phyloP scores from a whole-genome alignment of 305 asterid genomes.

The Fraxinus latifolia region DNA sequence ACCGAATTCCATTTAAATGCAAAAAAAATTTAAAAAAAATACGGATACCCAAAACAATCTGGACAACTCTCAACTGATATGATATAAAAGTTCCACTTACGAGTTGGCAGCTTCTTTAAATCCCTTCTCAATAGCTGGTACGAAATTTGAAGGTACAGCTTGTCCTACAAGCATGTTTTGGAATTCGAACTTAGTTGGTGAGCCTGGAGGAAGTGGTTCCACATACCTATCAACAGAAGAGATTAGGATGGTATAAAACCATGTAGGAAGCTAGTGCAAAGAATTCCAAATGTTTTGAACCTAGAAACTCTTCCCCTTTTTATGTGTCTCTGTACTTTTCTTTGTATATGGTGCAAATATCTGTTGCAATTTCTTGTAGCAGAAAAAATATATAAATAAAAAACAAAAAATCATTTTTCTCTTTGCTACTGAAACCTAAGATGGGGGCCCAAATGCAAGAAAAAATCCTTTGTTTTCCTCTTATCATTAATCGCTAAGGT shows the following conservation, averaged over 20 bases:
- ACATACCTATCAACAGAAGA: slow-evolving; percentile 52
- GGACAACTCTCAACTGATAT: not conserved
- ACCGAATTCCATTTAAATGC: not conserved
- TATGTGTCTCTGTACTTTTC: not conserved
- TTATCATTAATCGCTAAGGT: not conserved
- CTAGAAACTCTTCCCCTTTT: not conserved
- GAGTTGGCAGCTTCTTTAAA: slow-evolving; percentile 97
- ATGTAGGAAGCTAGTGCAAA: not conserved
- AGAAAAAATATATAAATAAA: not conserved
- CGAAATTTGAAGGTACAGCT: slow-evolving; percentile 80
- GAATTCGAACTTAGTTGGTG: slow-evolving; percentile 72
- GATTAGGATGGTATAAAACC: slow-evolving; percentile 7
- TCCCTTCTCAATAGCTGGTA: slow-evolving; percentile 96
- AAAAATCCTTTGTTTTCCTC: not conserved
- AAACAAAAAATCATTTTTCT: not conserved
- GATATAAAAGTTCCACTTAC: slow-evolving; percentile 43
- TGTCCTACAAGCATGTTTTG: slow-evolving; percentile 88
- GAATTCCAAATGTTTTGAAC: not conserved
- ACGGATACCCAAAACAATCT: not conserved
- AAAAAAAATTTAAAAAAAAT: not conserved
- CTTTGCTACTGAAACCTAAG: not conserved
- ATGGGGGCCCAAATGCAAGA: not conserved
- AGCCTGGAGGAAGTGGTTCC: slow-evolving; percentile 87
- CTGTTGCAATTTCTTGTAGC: not conserved
- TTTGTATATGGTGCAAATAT: not conserved